These are phyloP conservation scores for Picea mariana DNA, from an alignment of 83 land plant species.

Conservation along the genomic window DNA sequence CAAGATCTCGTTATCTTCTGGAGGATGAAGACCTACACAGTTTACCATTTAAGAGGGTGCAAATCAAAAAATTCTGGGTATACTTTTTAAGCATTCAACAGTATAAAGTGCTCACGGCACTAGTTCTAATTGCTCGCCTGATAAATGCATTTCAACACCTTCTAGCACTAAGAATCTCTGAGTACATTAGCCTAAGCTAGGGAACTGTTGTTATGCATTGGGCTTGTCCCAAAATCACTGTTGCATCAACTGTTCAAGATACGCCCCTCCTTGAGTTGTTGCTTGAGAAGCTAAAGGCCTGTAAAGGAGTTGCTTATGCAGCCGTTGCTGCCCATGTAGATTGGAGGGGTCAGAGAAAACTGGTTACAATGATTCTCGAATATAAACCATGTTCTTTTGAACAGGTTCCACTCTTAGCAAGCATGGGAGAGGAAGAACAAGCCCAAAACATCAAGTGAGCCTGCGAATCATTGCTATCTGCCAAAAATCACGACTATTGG, in stretches of 20 bases:
- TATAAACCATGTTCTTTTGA: slow-evolving; percentile 93
- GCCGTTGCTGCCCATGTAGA: slow-evolving; percentile 97
- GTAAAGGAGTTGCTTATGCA: slow-evolving; percentile 96
- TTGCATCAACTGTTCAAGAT: slow-evolving; percentile 75
- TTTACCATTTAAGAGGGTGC: too few species aligned
- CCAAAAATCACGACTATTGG: too few species aligned
- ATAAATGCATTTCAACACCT: slow-evolving; percentile 84
- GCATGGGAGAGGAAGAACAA: slow-evolving; percentile 94
- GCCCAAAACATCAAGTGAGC: slow-evolving; percentile 23
- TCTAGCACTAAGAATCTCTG: slow-evolving; percentile 87
- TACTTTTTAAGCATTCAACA: too few species aligned
- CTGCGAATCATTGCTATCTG: too few species aligned
- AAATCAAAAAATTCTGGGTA: too few species aligned
- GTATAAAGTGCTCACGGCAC: slow-evolving; percentile 56
- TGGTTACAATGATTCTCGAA: slow-evolving; percentile 95
- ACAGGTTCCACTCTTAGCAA: slow-evolving; percentile 92
- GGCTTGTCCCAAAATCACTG: slow-evolving; percentile 90
- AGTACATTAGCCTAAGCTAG: slow-evolving; percentile 84
- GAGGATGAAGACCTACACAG: too few species aligned
- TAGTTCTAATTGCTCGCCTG: slow-evolving; percentile 80
- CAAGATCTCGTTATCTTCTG: too few species aligned
- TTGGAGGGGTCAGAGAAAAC: slow-evolving; percentile 71
- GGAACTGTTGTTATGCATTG: slow-evolving; percentile 94
- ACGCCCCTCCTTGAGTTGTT: slow-evolving; percentile 67
- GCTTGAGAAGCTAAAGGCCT: slow-evolving; percentile 88